Conservation (phyloP, 2,329 filamentous ascomycete species). For the Daldinia sp. region DNA sequence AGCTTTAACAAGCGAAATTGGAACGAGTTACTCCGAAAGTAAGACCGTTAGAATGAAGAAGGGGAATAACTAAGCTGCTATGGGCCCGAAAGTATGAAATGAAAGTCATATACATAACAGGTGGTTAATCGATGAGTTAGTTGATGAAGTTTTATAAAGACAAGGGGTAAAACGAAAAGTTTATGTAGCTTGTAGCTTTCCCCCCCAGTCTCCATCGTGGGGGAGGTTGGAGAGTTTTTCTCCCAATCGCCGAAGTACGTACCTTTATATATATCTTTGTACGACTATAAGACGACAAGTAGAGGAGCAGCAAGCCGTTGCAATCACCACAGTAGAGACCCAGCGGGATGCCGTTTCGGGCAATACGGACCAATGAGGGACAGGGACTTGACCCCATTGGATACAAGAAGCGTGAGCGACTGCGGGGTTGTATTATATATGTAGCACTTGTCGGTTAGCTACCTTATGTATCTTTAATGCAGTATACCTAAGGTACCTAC, state of each 20-base stretch:
- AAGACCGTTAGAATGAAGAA: constrained; percentile 8
- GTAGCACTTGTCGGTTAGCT: neutral
- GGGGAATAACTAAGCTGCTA: neutral
- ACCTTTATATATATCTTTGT: constrained; percentile 6
- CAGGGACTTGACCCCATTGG: constrained; percentile 25
- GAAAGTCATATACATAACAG: constrained; percentile 6
- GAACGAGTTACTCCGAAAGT: constrained; percentile 34
- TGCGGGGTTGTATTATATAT: constrained; percentile 15
- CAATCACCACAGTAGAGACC: constrained; percentile 31
- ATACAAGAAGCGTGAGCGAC: constrained; percentile 11
- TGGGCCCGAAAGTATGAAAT: constrained; percentile 11
- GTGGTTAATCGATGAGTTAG: constrained; percentile 6
- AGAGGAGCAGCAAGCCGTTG: constrained; percentile 18
- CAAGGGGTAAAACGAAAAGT: neutral
- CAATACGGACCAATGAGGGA: constrained; percentile 35
- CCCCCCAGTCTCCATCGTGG: constrained; percentile 25
- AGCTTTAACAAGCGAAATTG: constrained; percentile 20
- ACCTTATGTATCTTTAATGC: neutral
- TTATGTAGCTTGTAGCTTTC: constrained; percentile 21
- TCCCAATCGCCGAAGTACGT: constrained; percentile 1
- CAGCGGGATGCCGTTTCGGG: constrained; percentile 40
- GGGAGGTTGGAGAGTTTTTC: constrained; percentile 30
- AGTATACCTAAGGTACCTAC: neutral
- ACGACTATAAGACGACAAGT: constrained; percentile 6
- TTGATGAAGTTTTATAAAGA: constrained; percentile 6